Percentiles rank a stretch among this genome's conserved stretches.
phyloP scores from a whole-genome alignment of 345 rosid genomes.

The Acer campestre region DNA sequence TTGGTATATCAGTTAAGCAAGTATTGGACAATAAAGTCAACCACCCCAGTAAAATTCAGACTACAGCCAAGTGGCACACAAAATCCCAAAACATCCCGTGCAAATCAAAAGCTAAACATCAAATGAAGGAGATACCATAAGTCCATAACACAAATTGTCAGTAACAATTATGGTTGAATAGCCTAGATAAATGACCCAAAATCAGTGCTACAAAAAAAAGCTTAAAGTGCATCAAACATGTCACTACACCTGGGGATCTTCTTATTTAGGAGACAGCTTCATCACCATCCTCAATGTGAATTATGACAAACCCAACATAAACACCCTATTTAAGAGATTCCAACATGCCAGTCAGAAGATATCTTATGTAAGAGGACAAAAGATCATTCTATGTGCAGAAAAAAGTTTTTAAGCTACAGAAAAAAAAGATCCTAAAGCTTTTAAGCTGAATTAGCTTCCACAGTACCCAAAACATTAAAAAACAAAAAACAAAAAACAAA shows the following conservation, averaged over 20 bases:
- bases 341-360: constrained; percentile 61
- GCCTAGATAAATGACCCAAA: constrained; percentile 45
- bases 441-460: constrained; percentile 11
- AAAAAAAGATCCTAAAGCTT: constrained; percentile 15
- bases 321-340: constrained; percentile 85
- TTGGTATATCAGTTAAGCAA: not conserved
- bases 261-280: constrained; percentile 85
- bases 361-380: constrained; percentile 45
- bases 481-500: no score
- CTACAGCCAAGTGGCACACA: not conserved
- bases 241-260: constrained; percentile 80
- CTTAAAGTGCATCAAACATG: constrained; percentile 63
- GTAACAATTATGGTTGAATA: constrained; percentile 21
- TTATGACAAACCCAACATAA: constrained; percentile 76
- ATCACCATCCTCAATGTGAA: constrained; percentile 73
- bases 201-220: constrained; percentile 45
- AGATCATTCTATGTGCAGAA: constrained; percentile 39
- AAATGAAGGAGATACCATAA: constrained; percentile 23
- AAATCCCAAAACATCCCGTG: constrained; percentile 9
- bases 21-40: not conserved
- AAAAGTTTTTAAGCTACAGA: constrained; percentile 30
- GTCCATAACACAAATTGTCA: constrained; percentile 14
- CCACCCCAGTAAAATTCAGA: not conserved
- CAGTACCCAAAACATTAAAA: not conserved
- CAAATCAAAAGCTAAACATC: constrained; percentile 19